Evolutionary conservation across 2,329 filamentous ascomycete species (phyloP).

Genomic region (Podosphaera xanthii): DNA sequence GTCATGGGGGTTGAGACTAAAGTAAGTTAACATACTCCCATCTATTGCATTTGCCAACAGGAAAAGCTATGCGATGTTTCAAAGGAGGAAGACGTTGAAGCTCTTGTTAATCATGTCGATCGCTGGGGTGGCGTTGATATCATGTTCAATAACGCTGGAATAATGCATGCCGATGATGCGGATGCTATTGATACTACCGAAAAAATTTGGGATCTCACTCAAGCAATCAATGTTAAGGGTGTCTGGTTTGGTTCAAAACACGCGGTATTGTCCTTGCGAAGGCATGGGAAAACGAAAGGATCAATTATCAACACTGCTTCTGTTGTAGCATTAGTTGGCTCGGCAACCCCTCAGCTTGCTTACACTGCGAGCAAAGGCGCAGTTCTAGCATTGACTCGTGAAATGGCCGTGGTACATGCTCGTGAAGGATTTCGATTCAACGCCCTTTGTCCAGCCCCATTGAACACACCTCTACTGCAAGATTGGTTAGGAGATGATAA

Average conservation of each 20-base stretch:
- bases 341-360: conserved; percentile 48
- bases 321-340: conserved; percentile 49
- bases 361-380: conserved; percentile 61
- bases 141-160: conserved; percentile 63
- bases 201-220: conserved; percentile 55
- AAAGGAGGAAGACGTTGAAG: conserved; percentile 40
- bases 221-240: conserved; percentile 57
- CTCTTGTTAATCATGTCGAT: conserved; percentile 37
- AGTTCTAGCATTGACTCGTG: conserved; percentile 49
- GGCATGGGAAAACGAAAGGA: conserved; percentile 40
- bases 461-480: conserved; percentile 55
- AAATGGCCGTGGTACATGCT: conserved; percentile 53
- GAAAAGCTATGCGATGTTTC: conserved; percentile 36
- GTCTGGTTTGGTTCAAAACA: conserved; percentile 61
- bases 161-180: conserved; percentile 47
- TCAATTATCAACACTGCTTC: conserved; percentile 57
- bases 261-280: conserved; percentile 42
- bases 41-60: conserved; percentile 2
- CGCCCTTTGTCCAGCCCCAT: conserved; percentile 46
- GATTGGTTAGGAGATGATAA: conserved; percentile 55
- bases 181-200: conserved; percentile 46
- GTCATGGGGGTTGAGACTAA: conserved; percentile 26
- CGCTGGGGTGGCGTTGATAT: conserved; percentile 49
- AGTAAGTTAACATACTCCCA: conserved; percentile 4
- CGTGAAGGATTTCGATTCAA: conserved; percentile 57